Evolutionary conservation across 768 basidiomycete species (phyloP).

Genomic region (Suillus decipiens): DNA sequence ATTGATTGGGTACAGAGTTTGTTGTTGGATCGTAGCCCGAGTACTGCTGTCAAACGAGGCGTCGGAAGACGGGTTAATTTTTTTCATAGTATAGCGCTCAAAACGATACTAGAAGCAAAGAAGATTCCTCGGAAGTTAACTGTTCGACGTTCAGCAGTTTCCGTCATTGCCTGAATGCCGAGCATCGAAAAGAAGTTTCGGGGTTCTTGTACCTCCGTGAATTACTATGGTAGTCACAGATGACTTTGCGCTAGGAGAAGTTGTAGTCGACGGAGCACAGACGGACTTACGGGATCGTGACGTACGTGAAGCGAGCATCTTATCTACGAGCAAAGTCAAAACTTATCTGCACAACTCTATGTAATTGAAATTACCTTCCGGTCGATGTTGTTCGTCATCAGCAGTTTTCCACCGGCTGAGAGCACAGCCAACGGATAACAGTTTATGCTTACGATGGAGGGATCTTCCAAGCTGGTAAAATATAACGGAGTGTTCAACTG

Average conservation of each 20-base stretch:
- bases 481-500: neutral
- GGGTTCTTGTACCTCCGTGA: neutral
- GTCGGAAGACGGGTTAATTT: neutral
- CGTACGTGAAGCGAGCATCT: neutral
- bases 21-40: neutral
- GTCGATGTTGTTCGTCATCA: neutral
- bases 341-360: neutral
- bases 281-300: neutral
- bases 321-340: neutral
- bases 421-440: neutral
- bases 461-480: neutral
- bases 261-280: neutral
- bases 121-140: neutral
- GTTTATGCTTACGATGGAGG: neutral
- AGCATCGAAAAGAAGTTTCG: neutral
- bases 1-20: neutral
- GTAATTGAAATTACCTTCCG: constrained; percentile 1
- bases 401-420: neutral
- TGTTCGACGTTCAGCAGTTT: neutral
- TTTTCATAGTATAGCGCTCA: neutral
- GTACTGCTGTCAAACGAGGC: neutral
- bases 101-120: neutral
- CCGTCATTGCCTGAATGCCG: neutral
- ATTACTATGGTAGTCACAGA: neutral
- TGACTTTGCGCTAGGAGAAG: neutral